Base-by-base conservation (phyloP, 1,139 yeast genomes). In the Yamadazyma diospyri region DNA sequence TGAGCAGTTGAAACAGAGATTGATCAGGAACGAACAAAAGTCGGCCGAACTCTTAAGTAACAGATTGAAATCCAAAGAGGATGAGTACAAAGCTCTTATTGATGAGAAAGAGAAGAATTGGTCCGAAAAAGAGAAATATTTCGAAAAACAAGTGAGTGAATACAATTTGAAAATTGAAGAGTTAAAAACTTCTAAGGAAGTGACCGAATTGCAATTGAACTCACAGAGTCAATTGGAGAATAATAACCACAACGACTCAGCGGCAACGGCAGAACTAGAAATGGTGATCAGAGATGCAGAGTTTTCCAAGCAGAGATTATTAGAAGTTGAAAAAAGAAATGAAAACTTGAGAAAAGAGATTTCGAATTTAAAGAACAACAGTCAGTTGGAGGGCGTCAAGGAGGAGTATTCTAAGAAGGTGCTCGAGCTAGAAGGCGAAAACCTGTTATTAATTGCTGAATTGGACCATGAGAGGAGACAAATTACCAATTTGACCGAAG, bases 251-350 rank as follows among this genome's bases (percentile, higher is more conserved):
- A 37, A 38, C 25, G 50, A 47, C 30, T 29, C 39, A 25, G 54
- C 70, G 0, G 43, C 61, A 3, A 45, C 64, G 45, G 69, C 72
- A 2, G 86, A 81, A 46, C 62, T 83, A 22, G 88, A 81, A 36
- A 64, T 83, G 26, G 71, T 85, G 8, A 71, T 80, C 2, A 72
- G 86, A 41, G 96, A 88, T 47, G 74, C 85, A 8, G 95, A 85
- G 48, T 59, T 77, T 17, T 76, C 87, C 24, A 85, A 85, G 46
- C 65, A 76, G 35, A 69, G 94, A 37, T 72, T 80, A 2, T 55
- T 76, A 34, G 88, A 83, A 45, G 70, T 88, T 34, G 95, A 87
- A 53, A 75, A 74, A 44, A 69, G 95, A 41, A 89, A 87, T 50
- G 85, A 83, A 49, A 80, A 78, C 36, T 64, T 88, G 38, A 72